Base-by-base conservation (phyloP, 495 filamentous ascomycete genomes). In the Talaromyces adpressus region DNA sequence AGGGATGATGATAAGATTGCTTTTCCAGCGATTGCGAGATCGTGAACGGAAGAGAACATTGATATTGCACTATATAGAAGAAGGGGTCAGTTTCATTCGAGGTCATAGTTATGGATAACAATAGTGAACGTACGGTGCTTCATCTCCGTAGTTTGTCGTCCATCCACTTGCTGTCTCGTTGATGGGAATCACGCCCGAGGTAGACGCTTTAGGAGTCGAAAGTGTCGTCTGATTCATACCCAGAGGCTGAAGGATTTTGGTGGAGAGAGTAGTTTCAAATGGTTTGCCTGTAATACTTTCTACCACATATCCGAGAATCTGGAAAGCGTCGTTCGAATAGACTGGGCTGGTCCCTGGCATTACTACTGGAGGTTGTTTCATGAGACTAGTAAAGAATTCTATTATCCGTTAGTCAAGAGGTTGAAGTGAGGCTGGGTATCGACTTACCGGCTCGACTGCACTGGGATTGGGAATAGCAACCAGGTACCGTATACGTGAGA, bases 241-340 rank as follows among this genome's bases (percentile, higher is more conserved):
- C 5, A 87, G 73, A 4, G 78, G 80, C n/a, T 69, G 57, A 57
- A 84, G 70, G 3, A 87, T 54, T 22, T 66, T 69, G 2, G 77
- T 67, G 49, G 81, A 59, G 22, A 86, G 72, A 65, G 83, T 73
- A 0, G 73, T 52, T 7, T 75, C 61, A 61, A 82, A 82, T 0
- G 65, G 62, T 57, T 73, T 80, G 6, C 78, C 77, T 2, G 79
- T 82, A 47, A 86, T 82, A 56, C 75, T 75, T 61, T 85, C 81
- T 39, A 87, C 73, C 1, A 79, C 82, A 56, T 83, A 80, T 0
- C 78, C 79, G 12, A 87, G 73, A 53, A 87, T 73, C 52, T 79
- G 75, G 64, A 77, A 85, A 0, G 75, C 82, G 9, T 45, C 39
- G n/a, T 45, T 45, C 4, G 39, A 45, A 18, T 45, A 45, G 14